Evolutionary conservation across 208 protist genomes (phyloP), one percentile per base, ranked within the genome.

Genomic region (Phytomonas sp.): DNA sequence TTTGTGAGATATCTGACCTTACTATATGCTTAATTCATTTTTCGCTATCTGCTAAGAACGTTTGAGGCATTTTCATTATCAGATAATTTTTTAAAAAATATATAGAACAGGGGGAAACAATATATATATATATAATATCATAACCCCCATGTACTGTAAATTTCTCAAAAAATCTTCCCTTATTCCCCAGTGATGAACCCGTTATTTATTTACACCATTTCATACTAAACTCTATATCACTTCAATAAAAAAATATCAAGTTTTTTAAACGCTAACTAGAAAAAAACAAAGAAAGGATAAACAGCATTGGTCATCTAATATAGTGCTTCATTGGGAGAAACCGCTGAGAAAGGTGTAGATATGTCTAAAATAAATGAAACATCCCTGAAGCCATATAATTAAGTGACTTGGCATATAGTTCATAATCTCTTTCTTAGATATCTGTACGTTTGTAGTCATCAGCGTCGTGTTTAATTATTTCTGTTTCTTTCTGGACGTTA

Each of bases 401-500:
- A 23, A 56, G 16, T 56, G 45, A 56, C 16, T 56, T 26, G 19
- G 6, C 16, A 26, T 56, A 19, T 5, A 56, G 11, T 56, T 26
- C 45, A 56, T 56, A 4, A 56, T 26, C 45, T 23, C 0, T 26
- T 26, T 26, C 8, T 26, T 23, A 19, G 26, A 0, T 19, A 56
- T 56, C 45, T 23, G 23, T 26, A 19, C 45, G 16, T 56, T 23
- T 56, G 45, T 26, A 56, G 16, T 56, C 45, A 56, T 56, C 45
- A 65, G 31, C 59, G 19, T 29, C 14, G 30, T 33, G n/a, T 63
- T 63, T 29, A 40, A 26, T n/a, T 52, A n/a, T 40, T 30, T 63
- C 31, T 72, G 56, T 71, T 52, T 70, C 61, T 67, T 60, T 67
- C 67, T 67, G 62, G 69, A 71, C 26, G 30, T 84, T 92, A 94